Base-by-base conservation (phyloP, 495 filamentous ascomycete species). In the Aspergillus cristatus region DNA sequence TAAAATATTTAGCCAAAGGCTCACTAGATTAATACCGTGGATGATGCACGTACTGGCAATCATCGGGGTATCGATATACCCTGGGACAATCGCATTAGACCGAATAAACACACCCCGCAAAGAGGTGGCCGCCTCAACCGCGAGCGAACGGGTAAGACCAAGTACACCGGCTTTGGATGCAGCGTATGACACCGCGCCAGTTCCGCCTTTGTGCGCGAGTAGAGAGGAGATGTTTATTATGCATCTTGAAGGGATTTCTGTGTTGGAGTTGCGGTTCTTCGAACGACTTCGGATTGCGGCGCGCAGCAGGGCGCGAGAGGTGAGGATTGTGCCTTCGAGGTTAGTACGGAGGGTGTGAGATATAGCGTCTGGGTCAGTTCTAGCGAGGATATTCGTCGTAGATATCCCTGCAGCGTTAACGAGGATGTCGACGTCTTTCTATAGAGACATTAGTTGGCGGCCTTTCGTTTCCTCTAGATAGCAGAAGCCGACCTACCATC, bases 151-250 rank as follows among this genome's bases (percentile, higher is more conserved):
- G 0, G 86, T 90, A 24, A 94, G 58, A 62, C 84, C 85, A 1
- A 91, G 42, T 1, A 90, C 52, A 1, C 85, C 86, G 1, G 86
- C 84, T 54, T 93, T 94, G 22, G 78, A 76, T 1, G 86, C 85
- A 5, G 81, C 78, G 51, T 93, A 94, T 1, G 78, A 72, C 3
- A 79, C 69, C 7, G 82, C 75, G 0, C 86, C 86, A 1, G 53
- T 58, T 2, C 75, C 78, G 0, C 70, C 76, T 37, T 78, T 77
- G 1, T 72, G 34, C 0, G 74, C 86, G 11, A 91, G 63, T 14
- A 91, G 57, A 14, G 81, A 86, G 3, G 85, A 76, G 15, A 94
- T 58, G 43, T 91, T 94, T 55, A 94, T 82, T 32, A 94, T 88
- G 46, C 76, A 82, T 50, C 60, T 65, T 3, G 66, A 66, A 7